Evolutionary conservation across 1,139 yeast species (phyloP).

Genomic region (Nakaseomyces bracarensis): DNA sequence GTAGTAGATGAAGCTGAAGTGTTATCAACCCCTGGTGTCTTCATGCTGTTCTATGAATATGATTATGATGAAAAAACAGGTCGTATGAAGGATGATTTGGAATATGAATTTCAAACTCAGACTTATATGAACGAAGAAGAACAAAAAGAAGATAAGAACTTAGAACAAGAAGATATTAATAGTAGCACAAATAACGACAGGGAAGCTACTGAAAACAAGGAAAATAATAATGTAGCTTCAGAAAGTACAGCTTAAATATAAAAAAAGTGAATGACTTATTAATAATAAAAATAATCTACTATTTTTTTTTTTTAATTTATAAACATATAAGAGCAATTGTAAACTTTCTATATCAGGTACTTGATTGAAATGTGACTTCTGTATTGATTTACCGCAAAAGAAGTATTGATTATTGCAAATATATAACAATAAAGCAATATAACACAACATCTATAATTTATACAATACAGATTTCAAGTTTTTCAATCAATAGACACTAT

Average conservation of each 20-base stretch:
- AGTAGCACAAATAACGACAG: slow-evolving; percentile 8
- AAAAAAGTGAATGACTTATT: not conserved
- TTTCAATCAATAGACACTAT: too few relatives aligned
- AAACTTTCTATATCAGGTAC: too few relatives aligned
- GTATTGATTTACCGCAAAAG: too few relatives aligned
- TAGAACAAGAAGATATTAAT: slow-evolving; percentile 9
- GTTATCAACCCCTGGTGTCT: slow-evolving; percentile 73
- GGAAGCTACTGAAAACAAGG: not conserved
- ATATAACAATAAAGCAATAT: too few relatives aligned
- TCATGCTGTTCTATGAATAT: slow-evolving; percentile 82
- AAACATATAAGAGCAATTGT: too few relatives aligned
- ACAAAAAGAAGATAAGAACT: slow-evolving; percentile 17
- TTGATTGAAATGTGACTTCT: too few relatives aligned
- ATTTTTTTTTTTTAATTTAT: not conserved
- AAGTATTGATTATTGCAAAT: too few relatives aligned
- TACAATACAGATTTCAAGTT: too few relatives aligned
- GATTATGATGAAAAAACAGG: slow-evolving; percentile 36
- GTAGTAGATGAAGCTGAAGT: slow-evolving; percentile 76
- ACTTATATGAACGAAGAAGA: slow-evolving; percentile 13
- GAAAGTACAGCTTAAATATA: not conserved
- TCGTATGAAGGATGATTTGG: slow-evolving; percentile 29
- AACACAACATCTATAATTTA: too few relatives aligned
- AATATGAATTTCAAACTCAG: slow-evolving; percentile 8
- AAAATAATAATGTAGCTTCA: not conserved
- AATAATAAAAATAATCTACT: not conserved